Percentiles rank a stretch among this genome's conserved stretches.
Evolutionary conservation across 306 rosid species (phyloP).

Genomic region (Chamaecrista fasciculata): DNA sequence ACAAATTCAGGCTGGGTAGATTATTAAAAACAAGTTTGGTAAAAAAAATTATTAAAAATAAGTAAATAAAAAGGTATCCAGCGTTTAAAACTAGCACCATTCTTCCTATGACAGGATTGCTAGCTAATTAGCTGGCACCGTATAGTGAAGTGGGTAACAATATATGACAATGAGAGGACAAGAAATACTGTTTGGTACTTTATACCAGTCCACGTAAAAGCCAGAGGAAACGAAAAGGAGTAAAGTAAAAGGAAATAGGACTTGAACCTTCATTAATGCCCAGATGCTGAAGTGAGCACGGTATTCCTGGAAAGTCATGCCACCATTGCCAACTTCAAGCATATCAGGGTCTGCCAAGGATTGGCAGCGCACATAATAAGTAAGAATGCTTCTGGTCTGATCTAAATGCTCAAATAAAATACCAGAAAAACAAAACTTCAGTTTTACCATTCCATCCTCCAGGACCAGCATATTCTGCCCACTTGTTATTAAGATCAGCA

Average conservation of each 20-base stretch:
- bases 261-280: conserved; percentile 87
- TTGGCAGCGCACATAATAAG: conserved; percentile 20
- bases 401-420: conserved; percentile 18
- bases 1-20: neutral
- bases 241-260: conserved; percentile 14
- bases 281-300: conserved; percentile 97
- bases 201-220: conserved; percentile 3
- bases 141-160: neutral
- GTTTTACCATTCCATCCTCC: conserved; percentile 98
- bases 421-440: conserved; percentile 15
- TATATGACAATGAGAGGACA: neutral
- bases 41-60: too few species aligned
- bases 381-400: conserved; percentile 28
- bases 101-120: neutral
- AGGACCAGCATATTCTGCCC: conserved; percentile 99
- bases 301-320: conserved; percentile 87
- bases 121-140: conserved; percentile 16
- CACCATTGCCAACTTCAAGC: conserved; percentile 99
- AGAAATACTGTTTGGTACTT: neutral
- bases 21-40: neutral
- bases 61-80: neutral
- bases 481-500: conserved; percentile 87
- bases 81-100: conserved; percentile 5
- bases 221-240: neutral
- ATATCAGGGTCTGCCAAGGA: conserved; percentile 83